Percentiles rank a stretch among this genome's conserved stretches.
Evolutionary conservation across 2,329 filamentous ascomycete genomes (phyloP).

Genomic region (Aureobasidium zeae): DNA sequence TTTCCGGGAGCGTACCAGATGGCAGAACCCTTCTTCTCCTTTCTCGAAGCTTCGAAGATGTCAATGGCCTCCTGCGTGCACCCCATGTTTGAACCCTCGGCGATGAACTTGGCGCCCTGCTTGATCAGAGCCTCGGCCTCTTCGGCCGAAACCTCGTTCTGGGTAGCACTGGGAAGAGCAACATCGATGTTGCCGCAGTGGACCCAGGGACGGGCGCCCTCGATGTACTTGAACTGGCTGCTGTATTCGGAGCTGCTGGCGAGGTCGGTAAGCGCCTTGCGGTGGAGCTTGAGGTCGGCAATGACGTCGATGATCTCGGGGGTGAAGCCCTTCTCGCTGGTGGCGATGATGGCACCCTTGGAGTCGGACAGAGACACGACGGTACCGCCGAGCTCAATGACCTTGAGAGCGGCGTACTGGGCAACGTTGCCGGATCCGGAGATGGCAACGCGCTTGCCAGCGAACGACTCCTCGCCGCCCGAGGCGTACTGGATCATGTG

Average conservation of each 20-base stretch:
- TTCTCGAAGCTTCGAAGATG: slow-evolving; percentile 72
- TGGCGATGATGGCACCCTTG: slow-evolving; percentile 72
- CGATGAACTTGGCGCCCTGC: slow-evolving; percentile 72
- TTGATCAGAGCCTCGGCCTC: slow-evolving; percentile 77
- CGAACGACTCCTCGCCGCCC: slow-evolving; percentile 69
- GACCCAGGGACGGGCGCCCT: slow-evolving; percentile 80
- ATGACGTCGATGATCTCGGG: slow-evolving; percentile 71
- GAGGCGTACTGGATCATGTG: slow-evolving; percentile 89
- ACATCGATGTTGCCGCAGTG: slow-evolving; percentile 86
- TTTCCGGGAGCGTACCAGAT: slow-evolving; percentile 96
- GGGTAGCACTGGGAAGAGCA: slow-evolving; percentile 84
- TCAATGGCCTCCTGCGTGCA: slow-evolving; percentile 94
- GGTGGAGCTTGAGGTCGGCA: slow-evolving; percentile 75
- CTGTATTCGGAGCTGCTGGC: slow-evolving; percentile 46
- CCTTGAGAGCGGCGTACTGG: slow-evolving; percentile 93
- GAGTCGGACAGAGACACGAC: slow-evolving; percentile 92
- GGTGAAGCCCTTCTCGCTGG: slow-evolving; percentile 61
- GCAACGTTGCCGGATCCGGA: slow-evolving; percentile 97
- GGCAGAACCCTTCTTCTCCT: slow-evolving; percentile 56
- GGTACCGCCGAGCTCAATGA: slow-evolving; percentile 87
- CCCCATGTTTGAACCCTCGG: slow-evolving; percentile 98
- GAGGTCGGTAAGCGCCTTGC: slow-evolving; percentile 70
- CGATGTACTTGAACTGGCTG: slow-evolving; percentile 73
- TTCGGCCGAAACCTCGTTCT: slow-evolving; percentile 92
- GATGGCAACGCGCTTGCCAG: slow-evolving; percentile 88